A percentile compares a stretch with the other conserved stretches of the same genome.
phyloP scores from a whole-genome alignment of 257 asterid genomes.

The Eucommia ulmoides region DNA sequence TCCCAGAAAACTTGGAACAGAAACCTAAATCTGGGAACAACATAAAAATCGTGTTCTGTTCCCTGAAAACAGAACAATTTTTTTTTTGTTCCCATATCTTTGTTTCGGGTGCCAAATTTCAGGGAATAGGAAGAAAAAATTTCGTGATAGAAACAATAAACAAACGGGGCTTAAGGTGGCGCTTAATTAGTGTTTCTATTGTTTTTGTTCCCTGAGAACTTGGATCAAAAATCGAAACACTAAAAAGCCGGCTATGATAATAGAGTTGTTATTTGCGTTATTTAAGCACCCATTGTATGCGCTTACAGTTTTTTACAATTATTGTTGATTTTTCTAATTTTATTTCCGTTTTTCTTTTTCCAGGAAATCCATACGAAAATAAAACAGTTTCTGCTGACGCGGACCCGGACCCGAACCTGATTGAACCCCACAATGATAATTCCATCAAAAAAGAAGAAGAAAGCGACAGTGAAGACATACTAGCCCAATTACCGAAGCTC shows the following conservation, averaged over 20 bases:
- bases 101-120: background rate
- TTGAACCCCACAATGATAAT: background rate
- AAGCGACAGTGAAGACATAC: slow-evolving; percentile 9
- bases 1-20: no score
- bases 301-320: background rate
- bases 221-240: no score
- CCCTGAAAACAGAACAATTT: background rate
- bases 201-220: no score
- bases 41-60: background rate
- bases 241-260: no score
- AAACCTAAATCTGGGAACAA: no score
- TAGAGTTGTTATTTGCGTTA: background rate
- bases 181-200: no score
- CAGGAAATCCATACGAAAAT: background rate
- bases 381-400: background rate
- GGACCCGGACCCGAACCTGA: background rate
- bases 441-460: background rate
- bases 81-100: background rate
- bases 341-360: background rate
- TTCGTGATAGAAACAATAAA: no score
- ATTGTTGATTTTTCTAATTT: background rate
- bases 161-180: no score
- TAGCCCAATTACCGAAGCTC: slow-evolving; percentile 15
- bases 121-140: background rate
- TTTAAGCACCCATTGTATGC: background rate